phyloP scores from a whole-genome alignment of 129 eudicot genomes.

The Flaveria brownii region DNA sequence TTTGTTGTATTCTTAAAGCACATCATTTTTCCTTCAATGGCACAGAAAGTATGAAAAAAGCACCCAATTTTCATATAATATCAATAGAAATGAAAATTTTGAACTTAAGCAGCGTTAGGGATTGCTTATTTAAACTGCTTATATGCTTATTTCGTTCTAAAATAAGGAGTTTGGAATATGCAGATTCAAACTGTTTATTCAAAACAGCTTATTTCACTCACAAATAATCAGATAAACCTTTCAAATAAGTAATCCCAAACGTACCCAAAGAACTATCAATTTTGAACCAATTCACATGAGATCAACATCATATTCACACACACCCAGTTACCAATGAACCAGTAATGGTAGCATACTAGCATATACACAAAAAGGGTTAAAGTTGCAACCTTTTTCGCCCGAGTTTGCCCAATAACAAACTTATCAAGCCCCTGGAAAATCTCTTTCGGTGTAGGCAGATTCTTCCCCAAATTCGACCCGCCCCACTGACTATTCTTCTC shows the following conservation, averaged over 20 bases:
- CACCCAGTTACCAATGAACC: not conserved
- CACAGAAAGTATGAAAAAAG: not conserved
- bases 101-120: no score
- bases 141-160: no score
- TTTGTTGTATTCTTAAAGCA: not conserved
- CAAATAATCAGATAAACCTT: no score
- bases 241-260: no score
- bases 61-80: no score
- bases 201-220: no score
- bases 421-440: constrained; percentile 79
- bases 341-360: not conserved
- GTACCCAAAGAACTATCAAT: no score
- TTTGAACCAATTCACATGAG: not conserved
- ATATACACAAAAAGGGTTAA: constrained; percentile 13
- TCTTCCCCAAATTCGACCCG: constrained; percentile 78
- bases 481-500: constrained; percentile 74
- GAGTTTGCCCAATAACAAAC: constrained; percentile 83
- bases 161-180: not conserved
- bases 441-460: constrained; percentile 89
- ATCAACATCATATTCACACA: not conserved
- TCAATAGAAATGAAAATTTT: no score
- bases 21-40: constrained; percentile 1
- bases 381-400: constrained; percentile 75
- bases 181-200: no score
- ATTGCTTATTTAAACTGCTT: not conserved